Conservation (phyloP, 2,329 filamentous ascomycete species). For the Fusarium nisikadoi region DNA sequence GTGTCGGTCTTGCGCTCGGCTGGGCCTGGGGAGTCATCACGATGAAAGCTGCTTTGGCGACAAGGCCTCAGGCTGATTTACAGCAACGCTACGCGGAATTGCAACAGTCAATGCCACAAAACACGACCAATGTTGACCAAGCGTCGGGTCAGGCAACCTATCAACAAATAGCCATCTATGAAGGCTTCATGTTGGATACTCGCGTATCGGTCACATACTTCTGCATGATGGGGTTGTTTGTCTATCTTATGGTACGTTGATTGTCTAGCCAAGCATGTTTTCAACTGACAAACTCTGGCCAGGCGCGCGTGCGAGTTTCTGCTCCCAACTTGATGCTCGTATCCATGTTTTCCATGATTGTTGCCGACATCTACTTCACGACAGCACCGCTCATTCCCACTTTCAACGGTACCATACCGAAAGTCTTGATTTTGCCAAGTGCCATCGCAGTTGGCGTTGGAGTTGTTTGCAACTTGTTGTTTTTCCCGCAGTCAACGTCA, state of each 20-base stretch:
- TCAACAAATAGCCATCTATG: constrained; percentile 17
- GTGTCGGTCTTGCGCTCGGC: constrained; percentile 18
- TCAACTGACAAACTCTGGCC: neutral
- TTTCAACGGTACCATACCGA: constrained; percentile 8
- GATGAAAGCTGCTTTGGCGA: constrained; percentile 36
- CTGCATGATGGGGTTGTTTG: constrained; percentile 33
- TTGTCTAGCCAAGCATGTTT: rapidly evolving
- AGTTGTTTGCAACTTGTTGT: constrained; percentile 5
- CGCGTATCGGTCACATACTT: constrained; percentile 32
- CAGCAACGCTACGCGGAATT: constrained; percentile 17
- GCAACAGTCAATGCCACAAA: constrained; percentile 23
- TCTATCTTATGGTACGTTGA: constrained; percentile 22
- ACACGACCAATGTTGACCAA: constrained; percentile 25
- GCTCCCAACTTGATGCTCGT: constrained; percentile 14
- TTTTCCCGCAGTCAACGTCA: constrained; percentile 16
- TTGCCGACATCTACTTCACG: constrained; percentile 6
- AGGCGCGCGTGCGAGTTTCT: constrained; percentile 15
- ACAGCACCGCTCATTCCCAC: constrained; percentile 10
- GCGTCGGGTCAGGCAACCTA: constrained; percentile 22
- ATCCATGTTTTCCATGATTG: constrained; percentile 6
- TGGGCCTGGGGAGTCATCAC: constrained; percentile 35
- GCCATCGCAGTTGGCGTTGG: constrained; percentile 11
- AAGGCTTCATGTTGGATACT: constrained; percentile 33
- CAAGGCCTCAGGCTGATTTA: constrained; percentile 24
- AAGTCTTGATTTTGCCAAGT: neutral